A percentile compares a stretch with the other conserved stretches of the same genome.
These are phyloP conservation scores for Lactarius deliciosus DNA, from an alignment of 768 basidiomycete genomes.

Conservation along the genomic window DNA sequence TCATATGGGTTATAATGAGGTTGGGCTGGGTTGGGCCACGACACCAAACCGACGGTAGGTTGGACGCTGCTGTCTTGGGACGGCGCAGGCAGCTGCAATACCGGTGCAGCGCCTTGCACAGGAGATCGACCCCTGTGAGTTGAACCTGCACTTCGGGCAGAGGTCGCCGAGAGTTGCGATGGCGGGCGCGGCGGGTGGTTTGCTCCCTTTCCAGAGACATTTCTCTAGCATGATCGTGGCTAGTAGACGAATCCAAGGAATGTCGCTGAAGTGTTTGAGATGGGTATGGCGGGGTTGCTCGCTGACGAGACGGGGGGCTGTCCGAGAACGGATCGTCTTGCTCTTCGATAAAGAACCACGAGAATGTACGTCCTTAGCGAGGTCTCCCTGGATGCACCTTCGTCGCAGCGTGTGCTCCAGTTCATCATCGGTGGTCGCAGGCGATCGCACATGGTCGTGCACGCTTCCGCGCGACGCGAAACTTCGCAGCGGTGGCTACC, in stretches of 20 bases:
- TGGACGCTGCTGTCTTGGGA: conserved; percentile 8
- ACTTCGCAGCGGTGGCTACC: too few relatives aligned
- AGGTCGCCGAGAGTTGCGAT: conserved; percentile 16
- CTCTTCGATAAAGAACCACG: not conserved
- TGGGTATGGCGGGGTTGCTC: conserved; percentile 12
- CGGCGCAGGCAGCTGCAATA: conserved; percentile 11
- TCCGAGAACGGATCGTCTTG: conserved; percentile 37
- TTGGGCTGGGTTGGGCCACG: conserved; percentile 4
- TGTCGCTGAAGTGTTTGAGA: conserved; percentile 17
- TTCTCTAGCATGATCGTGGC: not conserved
- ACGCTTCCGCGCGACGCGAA: too few relatives aligned
- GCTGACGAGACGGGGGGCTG: conserved; percentile 16
- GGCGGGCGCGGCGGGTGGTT: conserved; percentile 8
- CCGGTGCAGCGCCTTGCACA: not conserved
- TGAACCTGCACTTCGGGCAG: conserved; percentile 9
- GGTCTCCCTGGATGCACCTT: not conserved
- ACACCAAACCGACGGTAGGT: conserved; percentile 17
- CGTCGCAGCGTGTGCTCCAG: not conserved
- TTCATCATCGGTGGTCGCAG: not conserved
- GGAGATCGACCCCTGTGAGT: conserved; percentile 8
- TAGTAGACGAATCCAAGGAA: conserved; percentile 12
- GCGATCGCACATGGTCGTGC: too few relatives aligned
- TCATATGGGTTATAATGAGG: too few relatives aligned
- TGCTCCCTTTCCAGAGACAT: not conserved
- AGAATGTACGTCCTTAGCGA: not conserved